Base-by-base conservation (phyloP, 2,329 filamentous ascomycete species). In the Fusarium tricinctum region DNA sequence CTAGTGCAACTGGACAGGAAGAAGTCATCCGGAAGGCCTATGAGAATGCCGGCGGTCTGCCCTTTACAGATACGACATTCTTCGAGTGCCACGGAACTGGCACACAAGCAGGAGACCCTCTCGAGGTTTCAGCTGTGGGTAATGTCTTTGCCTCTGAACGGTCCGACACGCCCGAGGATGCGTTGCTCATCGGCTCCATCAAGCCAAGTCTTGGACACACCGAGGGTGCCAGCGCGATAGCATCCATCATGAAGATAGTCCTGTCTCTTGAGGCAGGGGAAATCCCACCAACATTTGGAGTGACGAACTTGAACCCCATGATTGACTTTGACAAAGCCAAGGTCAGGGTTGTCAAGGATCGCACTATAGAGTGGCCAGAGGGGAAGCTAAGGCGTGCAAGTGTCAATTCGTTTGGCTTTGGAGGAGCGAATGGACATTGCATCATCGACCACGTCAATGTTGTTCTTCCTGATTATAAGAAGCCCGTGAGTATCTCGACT, bases 161-260 rank as follows among this genome's bases (percentile, higher is more conserved):
- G n/a, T n/a, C n/a, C n/a, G n/a, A n/a, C n/a, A n/a, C n/a, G 38
- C 15, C 12, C 59, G n/a, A n/a, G n/a, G n/a, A n/a, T n/a, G n/a
- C n/a, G n/a, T 74, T 83, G 7, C 80, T 75, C 51, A 78, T 83
- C 5, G 82, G 82, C 7, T 82, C 81, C 10, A 71, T 43, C 20
- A 75, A 39, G 22, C 15, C 43, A 0, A 46, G 19, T n/a, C 8
- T 46, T 20, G 43, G 43, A 4, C 43, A 32, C 8, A 54, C 59
- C 6, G 72, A 73, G 45, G 63, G 61, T 46, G 68, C 68, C 19
- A 78, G 80, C 10, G 76, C 75, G 9, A 47, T 77, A 7, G 63
- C 68, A 3, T 68, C 69, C 22, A 48, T 78, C 9, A 71, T 78
- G 57, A 78, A 78, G 60, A 65, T 70, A 2, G 68, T 75, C 17